Percentiles rank a stretch among this genome's conserved stretches.
Evolutionary conservation across 2,329 filamentous ascomycete species (phyloP).

Genomic region (Chaetomium globosum): DNA sequence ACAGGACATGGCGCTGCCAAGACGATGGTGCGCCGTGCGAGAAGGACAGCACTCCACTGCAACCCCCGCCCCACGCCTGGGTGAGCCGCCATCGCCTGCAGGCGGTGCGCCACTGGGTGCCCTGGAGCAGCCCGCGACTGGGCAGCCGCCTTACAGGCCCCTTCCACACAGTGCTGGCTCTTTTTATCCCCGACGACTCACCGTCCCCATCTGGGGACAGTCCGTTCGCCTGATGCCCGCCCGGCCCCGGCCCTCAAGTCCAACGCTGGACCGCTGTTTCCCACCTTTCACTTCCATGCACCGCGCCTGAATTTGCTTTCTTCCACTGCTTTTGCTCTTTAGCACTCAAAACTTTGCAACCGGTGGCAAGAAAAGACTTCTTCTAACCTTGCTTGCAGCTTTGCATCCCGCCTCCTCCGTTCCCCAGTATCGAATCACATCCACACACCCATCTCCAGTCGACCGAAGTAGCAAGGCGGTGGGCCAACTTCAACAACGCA

Average conservation of each 20-base stretch:
- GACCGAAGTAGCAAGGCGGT: constrained; percentile 31
- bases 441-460: constrained; percentile 9
- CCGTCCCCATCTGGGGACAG: constrained; percentile 20
- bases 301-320: constrained; percentile 30
- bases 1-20: constrained; percentile 32
- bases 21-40: constrained; percentile 29
- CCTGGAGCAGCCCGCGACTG: constrained; percentile 18
- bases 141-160: constrained; percentile 15
- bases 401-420: constrained; percentile 37
- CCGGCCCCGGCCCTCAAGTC: not conserved
- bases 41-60: constrained; percentile 22
- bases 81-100: constrained; percentile 24
- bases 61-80: constrained; percentile 22
- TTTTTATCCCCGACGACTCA: constrained; percentile 29
- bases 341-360: constrained; percentile 44
- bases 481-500: constrained; percentile 26
- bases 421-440: constrained; percentile 24
- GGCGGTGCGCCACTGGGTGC: constrained; percentile 25
- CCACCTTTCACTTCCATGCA: constrained; percentile 27
- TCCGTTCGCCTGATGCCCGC: constrained; percentile 23
- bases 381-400: constrained; percentile 46
- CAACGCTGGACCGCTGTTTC: constrained; percentile 24
- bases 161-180: constrained; percentile 32
- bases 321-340: constrained; percentile 38
- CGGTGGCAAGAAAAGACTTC: constrained; percentile 47